phyloP scores from a whole-genome alignment of 2,329 filamentous ascomycete genomes.

The Teratosphaeriaceae sp. region DNA sequence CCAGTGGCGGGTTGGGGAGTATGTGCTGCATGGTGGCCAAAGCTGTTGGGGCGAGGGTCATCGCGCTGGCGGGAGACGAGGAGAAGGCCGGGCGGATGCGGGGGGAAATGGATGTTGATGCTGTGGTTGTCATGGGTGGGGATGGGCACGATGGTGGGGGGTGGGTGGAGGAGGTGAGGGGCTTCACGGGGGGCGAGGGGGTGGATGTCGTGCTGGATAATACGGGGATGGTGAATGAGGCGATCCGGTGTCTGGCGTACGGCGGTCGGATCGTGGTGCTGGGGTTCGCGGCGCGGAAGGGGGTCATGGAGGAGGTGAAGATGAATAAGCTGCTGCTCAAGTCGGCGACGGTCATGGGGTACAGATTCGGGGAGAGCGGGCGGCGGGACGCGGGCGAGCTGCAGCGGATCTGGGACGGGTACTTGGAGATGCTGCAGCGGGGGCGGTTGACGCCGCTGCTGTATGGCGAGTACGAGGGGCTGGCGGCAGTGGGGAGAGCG shows the following conservation, averaged over 20 bases:
- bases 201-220: conserved; percentile 54
- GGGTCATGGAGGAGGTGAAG: conserved; percentile 48
- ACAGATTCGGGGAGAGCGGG: conserved; percentile 53
- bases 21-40: conserved; percentile 52
- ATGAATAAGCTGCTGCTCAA: conserved; percentile 52
- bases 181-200: conserved; percentile 42
- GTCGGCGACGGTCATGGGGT: conserved; percentile 47
- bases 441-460: conserved; percentile 47
- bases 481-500: conserved; percentile 45
- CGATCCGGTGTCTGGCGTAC: conserved; percentile 49
- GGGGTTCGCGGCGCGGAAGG: conserved; percentile 51
- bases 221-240: conserved; percentile 50
- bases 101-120: conserved; percentile 23
- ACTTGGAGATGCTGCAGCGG: conserved; percentile 42
- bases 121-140: conserved; percentile 36
- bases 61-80: conserved; percentile 46
- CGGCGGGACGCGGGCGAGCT: conserved; percentile 44
- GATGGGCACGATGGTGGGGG: conserved; percentile 9
- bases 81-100: conserved; percentile 36
- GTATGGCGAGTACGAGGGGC: conserved; percentile 43
- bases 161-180: conserved; percentile 49
- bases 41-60: conserved; percentile 46
- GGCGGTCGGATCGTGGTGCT: conserved; percentile 50
- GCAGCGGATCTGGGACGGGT: conserved; percentile 45
- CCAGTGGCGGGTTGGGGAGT: conserved; percentile 49